Evolutionary conservation across 176 grass and related monocot species (phyloP).

Genomic region (Echinochloa phyllopogon): DNA sequence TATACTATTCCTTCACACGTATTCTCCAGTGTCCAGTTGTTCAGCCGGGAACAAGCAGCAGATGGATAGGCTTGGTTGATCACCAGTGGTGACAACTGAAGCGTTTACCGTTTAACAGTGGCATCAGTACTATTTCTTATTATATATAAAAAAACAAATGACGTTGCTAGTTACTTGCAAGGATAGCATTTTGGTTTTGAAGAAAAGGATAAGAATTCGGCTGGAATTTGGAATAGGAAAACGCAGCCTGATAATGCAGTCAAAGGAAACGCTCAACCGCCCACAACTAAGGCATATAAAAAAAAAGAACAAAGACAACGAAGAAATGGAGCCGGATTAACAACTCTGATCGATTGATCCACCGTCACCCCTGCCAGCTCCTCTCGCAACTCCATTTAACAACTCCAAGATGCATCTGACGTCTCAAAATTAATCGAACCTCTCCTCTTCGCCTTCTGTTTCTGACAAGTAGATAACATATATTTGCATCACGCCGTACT

Average conservation of each 20-base stretch:
- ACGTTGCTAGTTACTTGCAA: neutral
- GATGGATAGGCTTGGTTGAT: constrained; percentile 6
- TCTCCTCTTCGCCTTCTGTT: neutral
- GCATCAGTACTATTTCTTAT: neutral
- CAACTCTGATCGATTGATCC: constrained; percentile 25
- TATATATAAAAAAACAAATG: neutral
- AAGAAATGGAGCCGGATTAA: constrained; percentile 13
- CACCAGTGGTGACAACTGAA: neutral
- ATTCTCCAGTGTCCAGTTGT: neutral
- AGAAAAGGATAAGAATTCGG: constrained; percentile 16
- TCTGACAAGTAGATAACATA: constrained; percentile 21
- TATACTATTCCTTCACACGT: constrained; percentile 1
- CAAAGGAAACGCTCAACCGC: constrained; percentile 55
- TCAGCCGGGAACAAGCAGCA: neutral
- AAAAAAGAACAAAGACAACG: neutral
- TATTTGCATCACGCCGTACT: neutral
- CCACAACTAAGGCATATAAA: constrained; percentile 23
- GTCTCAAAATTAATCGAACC: neutral
- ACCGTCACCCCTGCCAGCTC: constrained; percentile 35
- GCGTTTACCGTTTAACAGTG: neutral
- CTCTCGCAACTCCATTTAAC: constrained; percentile 40
- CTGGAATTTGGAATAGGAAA: constrained; percentile 26
- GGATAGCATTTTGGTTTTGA: neutral
- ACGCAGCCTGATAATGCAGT: constrained; percentile 11
- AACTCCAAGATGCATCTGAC: constrained; percentile 37